Percentiles rank a stretch among this genome's conserved stretches.
Evolutionary conservation across 2,329 filamentous ascomycete genomes (phyloP).

Genomic region (Neofusicoccum kwambonambiense): DNA sequence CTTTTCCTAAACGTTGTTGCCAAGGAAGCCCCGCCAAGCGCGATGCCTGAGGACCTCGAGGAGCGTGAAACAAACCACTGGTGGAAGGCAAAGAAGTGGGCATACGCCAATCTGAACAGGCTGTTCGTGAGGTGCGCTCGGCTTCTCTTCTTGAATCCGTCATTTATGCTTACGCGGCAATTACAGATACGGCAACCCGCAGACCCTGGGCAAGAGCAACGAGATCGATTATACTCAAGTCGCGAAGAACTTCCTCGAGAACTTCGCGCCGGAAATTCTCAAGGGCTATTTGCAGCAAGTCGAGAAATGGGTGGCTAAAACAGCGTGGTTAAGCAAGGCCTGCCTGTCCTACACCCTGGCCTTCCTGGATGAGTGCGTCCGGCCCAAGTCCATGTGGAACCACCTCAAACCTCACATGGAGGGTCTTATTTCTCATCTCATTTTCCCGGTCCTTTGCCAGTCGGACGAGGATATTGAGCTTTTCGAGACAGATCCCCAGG

Average conservation of each 20-base stretch:
- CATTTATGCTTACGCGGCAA: not conserved
- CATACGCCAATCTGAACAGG: conserved; percentile 94
- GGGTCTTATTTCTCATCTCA: conserved; percentile 86
- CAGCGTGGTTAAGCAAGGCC: conserved; percentile 89
- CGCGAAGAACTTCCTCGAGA: conserved; percentile 85
- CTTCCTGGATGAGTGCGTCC: conserved; percentile 95
- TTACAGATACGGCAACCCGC: conserved; percentile 81
- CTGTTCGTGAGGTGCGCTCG: conserved; percentile 76
- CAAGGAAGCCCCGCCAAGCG: conserved; percentile 75
- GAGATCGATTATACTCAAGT: conserved; percentile 75
- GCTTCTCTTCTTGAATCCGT: conserved; percentile 19
- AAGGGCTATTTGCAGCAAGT: conserved; percentile 93
- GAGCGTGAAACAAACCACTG: conserved; percentile 94
- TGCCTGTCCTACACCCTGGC: conserved; percentile 91
- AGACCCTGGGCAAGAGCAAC: conserved; percentile 70
- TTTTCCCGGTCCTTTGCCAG: conserved; percentile 94
- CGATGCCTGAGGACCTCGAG: conserved; percentile 75
- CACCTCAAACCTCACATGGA: conserved; percentile 91
- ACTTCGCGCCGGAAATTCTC: conserved; percentile 92
- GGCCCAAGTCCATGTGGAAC: conserved; percentile 95
- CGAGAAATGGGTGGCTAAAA: conserved; percentile 96
- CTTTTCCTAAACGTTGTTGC: conserved; percentile 88
- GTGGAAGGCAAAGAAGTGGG: conserved; percentile 99
- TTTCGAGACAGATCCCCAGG: conserved; percentile 90
- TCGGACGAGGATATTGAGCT: conserved; percentile 89